Percentiles rank a stretch among this genome's conserved stretches.
phyloP scores from a whole-genome alignment of 148 eudicot species.

The Vaccinium myrtillus region DNA sequence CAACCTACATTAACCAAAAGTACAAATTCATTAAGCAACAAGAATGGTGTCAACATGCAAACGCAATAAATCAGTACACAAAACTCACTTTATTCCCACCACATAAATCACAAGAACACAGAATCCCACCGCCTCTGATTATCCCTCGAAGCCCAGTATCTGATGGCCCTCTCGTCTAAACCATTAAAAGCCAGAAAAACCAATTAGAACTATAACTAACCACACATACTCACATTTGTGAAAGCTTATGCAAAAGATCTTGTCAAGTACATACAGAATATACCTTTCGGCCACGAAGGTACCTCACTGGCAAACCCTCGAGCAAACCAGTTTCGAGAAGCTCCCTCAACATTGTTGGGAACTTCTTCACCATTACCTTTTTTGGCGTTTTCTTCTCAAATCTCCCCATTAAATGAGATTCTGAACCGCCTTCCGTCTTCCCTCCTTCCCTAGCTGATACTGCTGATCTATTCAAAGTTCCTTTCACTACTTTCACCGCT shows the following conservation, averaged over 20 bases:
- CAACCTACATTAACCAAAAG: conserved; percentile 44
- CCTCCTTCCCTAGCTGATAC: background rate
- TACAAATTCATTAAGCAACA: background rate
- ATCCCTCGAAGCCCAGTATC: conserved; percentile 53
- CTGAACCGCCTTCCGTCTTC: background rate
- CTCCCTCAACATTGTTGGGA: conserved; percentile 47
- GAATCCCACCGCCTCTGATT: conserved; percentile 53
- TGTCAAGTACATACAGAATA: background rate
- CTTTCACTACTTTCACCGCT: conserved; percentile 17
- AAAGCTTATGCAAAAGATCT: background rate
- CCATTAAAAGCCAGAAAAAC: background rate
- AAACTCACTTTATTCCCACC: conserved; percentile 54
- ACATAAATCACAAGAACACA: conserved; percentile 65
- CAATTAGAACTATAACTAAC: background rate
- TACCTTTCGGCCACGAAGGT: conserved; percentile 65
- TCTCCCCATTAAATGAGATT: conserved; percentile 4
- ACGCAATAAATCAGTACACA: background rate
- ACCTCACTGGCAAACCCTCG: conserved; percentile 62
- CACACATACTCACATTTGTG: background rate
- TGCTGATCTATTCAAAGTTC: conserved; percentile 6
- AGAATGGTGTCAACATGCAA: background rate
- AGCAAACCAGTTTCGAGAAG: conserved; percentile 63
- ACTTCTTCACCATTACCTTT: conserved; percentile 31
- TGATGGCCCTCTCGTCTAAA: conserved; percentile 24
- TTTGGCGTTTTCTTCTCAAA: conserved; percentile 32